Percentiles rank a stretch among this genome's conserved stretches.
These are phyloP conservation scores for Hysterium pulicare DNA, from an alignment of 2,329 filamentous ascomycete species.

Conservation along the genomic window DNA sequence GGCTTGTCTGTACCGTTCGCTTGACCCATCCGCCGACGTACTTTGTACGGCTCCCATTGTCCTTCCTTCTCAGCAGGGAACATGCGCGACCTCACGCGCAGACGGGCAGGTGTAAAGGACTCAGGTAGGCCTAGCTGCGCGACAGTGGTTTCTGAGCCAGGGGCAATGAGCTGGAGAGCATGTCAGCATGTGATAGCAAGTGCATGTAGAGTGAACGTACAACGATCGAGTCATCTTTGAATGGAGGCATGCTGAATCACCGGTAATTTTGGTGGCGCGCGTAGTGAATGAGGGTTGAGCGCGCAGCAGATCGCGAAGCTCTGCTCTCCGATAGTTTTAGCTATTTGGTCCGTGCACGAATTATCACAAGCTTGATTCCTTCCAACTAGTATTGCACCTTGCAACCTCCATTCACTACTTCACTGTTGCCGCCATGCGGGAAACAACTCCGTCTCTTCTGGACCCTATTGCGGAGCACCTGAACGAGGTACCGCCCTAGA, in stretches of 20 bases:
- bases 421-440: too few relatives aligned
- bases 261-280: neutral
- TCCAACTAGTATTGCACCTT: neutral
- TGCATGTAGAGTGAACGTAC: constrained; percentile 20
- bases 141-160: constrained; percentile 84
- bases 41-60: constrained; percentile 77
- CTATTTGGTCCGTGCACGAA: neutral
- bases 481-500: constrained; percentile 11
- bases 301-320: neutral
- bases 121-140: constrained; percentile 88
- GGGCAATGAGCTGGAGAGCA: constrained; percentile 60
- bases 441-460: too few relatives aligned
- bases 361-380: neutral
- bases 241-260: constrained; percentile 36
- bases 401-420: too few relatives aligned
- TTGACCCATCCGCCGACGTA: constrained; percentile 51
- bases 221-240: constrained; percentile 46
- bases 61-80: constrained; percentile 75
- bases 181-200: constrained; percentile 10
- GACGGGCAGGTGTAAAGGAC: constrained; percentile 83
- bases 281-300: neutral
- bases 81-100: constrained; percentile 90
- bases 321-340: neutral
- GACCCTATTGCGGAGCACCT: constrained; percentile 1
- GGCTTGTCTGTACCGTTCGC: constrained; percentile 21